Evolutionary conservation across 768 basidiomycete genomes (phyloP).

Genomic region (Antrodiella citrinella): DNA sequence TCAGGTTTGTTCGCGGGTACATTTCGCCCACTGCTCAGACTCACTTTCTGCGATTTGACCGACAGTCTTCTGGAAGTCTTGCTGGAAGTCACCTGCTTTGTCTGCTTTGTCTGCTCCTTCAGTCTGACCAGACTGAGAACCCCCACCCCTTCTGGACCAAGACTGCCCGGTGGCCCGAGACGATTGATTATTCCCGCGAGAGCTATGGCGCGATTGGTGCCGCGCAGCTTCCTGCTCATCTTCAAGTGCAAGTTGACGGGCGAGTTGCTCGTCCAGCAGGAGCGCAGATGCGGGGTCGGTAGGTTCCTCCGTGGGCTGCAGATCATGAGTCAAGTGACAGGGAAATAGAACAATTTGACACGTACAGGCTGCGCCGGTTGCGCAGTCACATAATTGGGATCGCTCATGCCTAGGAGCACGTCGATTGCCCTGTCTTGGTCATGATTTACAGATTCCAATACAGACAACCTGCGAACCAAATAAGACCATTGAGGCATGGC

Average conservation of each 20-base stretch:
- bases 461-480: conserved; percentile 39
- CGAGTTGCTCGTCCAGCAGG: conserved; percentile 74
- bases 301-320: not conserved
- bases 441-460: conserved; percentile 64
- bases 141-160: conserved; percentile 16
- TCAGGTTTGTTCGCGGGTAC: too few relatives aligned
- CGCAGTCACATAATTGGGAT: conserved; percentile 59
- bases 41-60: conserved; percentile 71
- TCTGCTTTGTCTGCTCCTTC: conserved; percentile 3
- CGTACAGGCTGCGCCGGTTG: conserved; percentile 19
- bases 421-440: conserved; percentile 74
- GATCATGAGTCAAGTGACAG: not conserved
- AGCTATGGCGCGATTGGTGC: conserved; percentile 1
- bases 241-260: conserved; percentile 62
- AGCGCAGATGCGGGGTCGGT: conserved; percentile 20
- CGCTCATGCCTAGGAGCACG: conserved; percentile 75
- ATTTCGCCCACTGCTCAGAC: conserved; percentile 17
- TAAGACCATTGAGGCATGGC: not conserved
- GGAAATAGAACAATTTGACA: too few relatives aligned
- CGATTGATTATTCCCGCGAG: not conserved
- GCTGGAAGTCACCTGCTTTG: conserved; percentile 35
- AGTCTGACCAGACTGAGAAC: not conserved
- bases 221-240: conserved; percentile 22
- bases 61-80: conserved; percentile 63
- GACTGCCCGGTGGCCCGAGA: conserved; percentile 12